Evolutionary conservation across 495 filamentous ascomycete genomes (phyloP).

Genomic region (Neurospora africana): DNA sequence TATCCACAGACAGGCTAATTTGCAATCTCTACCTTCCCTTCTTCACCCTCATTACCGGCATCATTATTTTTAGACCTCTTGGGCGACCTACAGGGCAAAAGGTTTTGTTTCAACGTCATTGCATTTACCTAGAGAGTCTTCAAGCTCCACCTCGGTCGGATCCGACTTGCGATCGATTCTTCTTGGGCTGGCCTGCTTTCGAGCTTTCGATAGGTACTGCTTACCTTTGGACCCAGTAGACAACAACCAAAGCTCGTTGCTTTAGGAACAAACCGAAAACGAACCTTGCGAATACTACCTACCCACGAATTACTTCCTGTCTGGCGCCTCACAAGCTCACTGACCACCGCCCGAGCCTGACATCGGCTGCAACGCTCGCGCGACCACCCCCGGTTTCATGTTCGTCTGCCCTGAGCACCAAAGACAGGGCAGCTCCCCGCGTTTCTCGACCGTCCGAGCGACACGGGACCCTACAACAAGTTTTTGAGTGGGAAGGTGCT

Average conservation of each 20-base stretch:
- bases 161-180: not conserved
- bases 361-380: conserved; percentile 10
- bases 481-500: not conserved
- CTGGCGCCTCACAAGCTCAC: not conserved
- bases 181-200: not conserved
- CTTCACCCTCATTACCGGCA: not conserved
- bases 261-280: not conserved
- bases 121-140: not conserved
- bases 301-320: not conserved
- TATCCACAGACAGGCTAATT: not conserved
- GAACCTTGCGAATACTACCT: not conserved
- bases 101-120: not conserved
- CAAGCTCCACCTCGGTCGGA: not conserved
- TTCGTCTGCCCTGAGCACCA: conserved; percentile 5
- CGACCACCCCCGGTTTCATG: conserved; percentile 14
- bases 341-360: not conserved
- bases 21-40: not conserved
- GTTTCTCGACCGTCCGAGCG: not conserved
- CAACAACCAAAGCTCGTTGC: not conserved
- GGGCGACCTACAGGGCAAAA: not conserved
- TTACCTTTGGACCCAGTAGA: not conserved
- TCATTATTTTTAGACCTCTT: not conserved
- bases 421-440: conserved; percentile 5
- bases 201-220: not conserved
- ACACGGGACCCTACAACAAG: not conserved